Percentiles rank a stretch among this genome's conserved stretches.
phyloP scores from a whole-genome alignment of 352 stramenopile species.

The Pythium biforme region DNA sequence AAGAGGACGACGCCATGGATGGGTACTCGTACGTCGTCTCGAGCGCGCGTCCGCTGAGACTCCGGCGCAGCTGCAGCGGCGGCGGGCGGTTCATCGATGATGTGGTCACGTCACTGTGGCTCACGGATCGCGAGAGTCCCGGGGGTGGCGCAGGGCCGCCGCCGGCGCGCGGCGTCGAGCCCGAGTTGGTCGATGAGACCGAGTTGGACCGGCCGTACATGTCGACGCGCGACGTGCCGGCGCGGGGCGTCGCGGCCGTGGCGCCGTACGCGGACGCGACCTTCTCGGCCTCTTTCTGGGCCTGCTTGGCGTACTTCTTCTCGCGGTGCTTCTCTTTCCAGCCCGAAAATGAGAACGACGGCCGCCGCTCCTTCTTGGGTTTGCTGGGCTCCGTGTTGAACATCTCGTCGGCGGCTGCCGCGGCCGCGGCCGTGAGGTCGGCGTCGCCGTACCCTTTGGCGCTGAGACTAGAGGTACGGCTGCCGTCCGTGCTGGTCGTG shows the following conservation, averaged over 20 bases:
- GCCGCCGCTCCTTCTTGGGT: slow-evolving; percentile 25
- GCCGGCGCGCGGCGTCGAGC: neutral
- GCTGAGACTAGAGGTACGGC: slow-evolving; percentile 18
- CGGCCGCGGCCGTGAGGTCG: slow-evolving; percentile 21
- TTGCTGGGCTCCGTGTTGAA: slow-evolving; percentile 9
- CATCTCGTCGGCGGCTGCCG: slow-evolving; percentile 26
- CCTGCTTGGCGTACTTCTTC: slow-evolving; percentile 28
- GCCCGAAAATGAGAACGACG: slow-evolving; percentile 31
- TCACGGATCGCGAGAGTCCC: slow-evolving; percentile 13
- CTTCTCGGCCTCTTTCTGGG: slow-evolving; percentile 25
- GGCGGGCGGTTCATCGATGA: neutral
- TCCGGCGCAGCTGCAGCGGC: slow-evolving; percentile 11
- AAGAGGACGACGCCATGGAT: neutral
- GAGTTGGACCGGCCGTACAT: slow-evolving; percentile 20
- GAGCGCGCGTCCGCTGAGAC: slow-evolving; percentile 14
- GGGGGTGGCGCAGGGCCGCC: neutral
- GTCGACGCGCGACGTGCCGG: slow-evolving; percentile 1
- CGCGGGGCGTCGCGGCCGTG: slow-evolving; percentile 18
- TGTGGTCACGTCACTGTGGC: neutral
- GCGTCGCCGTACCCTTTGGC: slow-evolving; percentile 25
- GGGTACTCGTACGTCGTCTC: slow-evolving; percentile 7
- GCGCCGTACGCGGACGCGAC: slow-evolving; percentile 17
- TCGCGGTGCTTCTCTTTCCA: slow-evolving; percentile 33
- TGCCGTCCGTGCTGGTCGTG: slow-evolving; percentile 7
- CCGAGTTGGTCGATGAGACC: slow-evolving; percentile 12